Evolutionary conservation across 139 green algal species (phyloP), one percentile per base, ranked within the genome.

Genomic region (Eudorina sp.): DNA sequence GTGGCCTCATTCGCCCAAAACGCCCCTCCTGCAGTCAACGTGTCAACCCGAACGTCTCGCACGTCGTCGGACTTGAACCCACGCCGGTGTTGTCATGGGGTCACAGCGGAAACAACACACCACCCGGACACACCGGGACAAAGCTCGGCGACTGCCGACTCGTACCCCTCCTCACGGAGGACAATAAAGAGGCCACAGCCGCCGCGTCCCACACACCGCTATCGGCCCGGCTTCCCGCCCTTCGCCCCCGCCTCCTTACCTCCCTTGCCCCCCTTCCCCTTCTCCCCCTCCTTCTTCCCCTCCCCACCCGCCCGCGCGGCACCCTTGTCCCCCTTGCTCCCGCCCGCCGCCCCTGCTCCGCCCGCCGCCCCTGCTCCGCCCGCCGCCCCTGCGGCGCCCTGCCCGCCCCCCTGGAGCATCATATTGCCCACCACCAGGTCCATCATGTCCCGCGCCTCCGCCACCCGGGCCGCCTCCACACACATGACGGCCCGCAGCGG

Each of bases 401-500:
- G 34, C 21, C 34, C 76, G 18, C 62, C 89, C 34, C 43, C 53
- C n/a, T n/a, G n/a, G n/a, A n/a, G n/a, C 79, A 89, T 89, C 74
- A 89, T 88, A 86, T 94, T 94, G 11, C 89, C 91, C 64, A 96
- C 80, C 36, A 91, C 86, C 27, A 48, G 62, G 51, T 94, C 92
- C 88, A 96, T 84, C 55, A 91, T 91, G 41, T 62, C 84, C 18
- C 83, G 82, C 46, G 89, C 94, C 43, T 76, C 70, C 27, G 82
- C 53, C 36, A 93, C 80, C 68, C 89, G 82, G 18, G 18, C 79
- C 14, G 86, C 69, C 58, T 86, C 55, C 38, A 97, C 77, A 58
- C 92, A 73, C 92, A 94, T 92, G 19, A 96, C 93, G 16, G 93
- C 72, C 4, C 95, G 74, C 73, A 92, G 73, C 36, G 93, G 92